Percentiles rank a stretch among this genome's conserved stretches.
Evolutionary conservation across 116 monocot species (phyloP).

Genomic region (Papilionanthe hybrid): DNA sequence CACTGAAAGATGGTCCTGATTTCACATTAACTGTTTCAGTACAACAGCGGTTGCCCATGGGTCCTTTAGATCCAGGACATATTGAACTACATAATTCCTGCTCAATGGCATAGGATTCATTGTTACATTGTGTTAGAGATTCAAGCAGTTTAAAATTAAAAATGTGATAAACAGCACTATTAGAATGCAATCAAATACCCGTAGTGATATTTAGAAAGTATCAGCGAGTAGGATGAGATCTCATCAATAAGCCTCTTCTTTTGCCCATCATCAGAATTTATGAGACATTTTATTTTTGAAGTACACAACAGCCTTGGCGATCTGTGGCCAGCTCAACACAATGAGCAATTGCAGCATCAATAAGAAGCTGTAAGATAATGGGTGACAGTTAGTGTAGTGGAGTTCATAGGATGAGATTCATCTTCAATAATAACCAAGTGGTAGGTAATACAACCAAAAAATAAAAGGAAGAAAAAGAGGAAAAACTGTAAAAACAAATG

Average conservation of each 20-base stretch:
- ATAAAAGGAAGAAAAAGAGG: too few species aligned
- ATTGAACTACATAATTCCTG: constrained; percentile 61
- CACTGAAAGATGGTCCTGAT: constrained; percentile 23
- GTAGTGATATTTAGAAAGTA: constrained; percentile 27
- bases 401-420: background rate
- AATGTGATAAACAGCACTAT: background rate
- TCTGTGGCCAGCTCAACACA: constrained; percentile 32
- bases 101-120: background rate
- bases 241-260: constrained; percentile 15
- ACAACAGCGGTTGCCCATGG: constrained; percentile 17
- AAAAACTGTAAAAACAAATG: too few species aligned
- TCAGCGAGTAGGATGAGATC: constrained; percentile 17
- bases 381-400: background rate
- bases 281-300: constrained; percentile 21
- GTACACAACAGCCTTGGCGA: constrained; percentile 31
- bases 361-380: constrained; percentile 1
- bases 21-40: constrained; percentile 27
- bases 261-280: constrained; percentile 10
- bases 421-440: too few species aligned
- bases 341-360: constrained; percentile 19
- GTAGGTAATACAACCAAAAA: too few species aligned
- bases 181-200: constrained; percentile 11
- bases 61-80: constrained; percentile 18
- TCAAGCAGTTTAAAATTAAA: background rate
- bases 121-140: background rate